Percentiles rank a stretch among this genome's conserved stretches.
Evolutionary conservation across 805 yeast genomes (phyloP).

Genomic region (Candida sonorensis): DNA sequence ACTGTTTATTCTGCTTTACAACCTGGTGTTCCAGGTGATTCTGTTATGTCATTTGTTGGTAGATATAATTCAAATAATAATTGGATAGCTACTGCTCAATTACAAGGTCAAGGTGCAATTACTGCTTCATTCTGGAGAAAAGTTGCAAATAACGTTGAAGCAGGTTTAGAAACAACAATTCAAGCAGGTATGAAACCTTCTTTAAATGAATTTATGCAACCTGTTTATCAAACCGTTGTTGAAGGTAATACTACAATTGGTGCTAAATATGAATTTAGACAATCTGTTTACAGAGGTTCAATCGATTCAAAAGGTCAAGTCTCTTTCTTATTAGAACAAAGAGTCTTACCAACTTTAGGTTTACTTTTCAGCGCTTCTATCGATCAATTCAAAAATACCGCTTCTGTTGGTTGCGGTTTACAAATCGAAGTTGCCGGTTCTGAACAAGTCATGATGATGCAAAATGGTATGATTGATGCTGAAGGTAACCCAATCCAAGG

Average conservation of each 20-base stretch:
- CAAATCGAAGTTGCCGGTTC: constrained; percentile 95
- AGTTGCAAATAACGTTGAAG: constrained; percentile 89
- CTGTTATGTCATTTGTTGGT: constrained; percentile 82
- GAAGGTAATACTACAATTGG: constrained; percentile 93
- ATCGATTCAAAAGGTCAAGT: constrained; percentile 88
- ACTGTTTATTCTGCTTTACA: constrained; percentile 78
- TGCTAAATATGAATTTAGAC: constrained; percentile 97
- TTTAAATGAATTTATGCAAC: constrained; percentile 68
- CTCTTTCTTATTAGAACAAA: constrained; percentile 83
- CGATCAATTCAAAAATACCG: constrained; percentile 74
- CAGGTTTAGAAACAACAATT: constrained; percentile 83
- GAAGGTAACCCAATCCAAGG: constrained; percentile 84
- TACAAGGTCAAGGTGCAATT: constrained; percentile 88
- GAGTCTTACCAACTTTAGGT: constrained; percentile 86
- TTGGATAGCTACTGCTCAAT: constrained; percentile 92
- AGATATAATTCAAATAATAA: constrained; percentile 73
- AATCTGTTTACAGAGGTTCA: constrained; percentile 92
- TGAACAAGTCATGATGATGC: constrained; percentile 88
- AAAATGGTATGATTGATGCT: constrained; percentile 76
- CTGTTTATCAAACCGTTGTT: constrained; percentile 73
- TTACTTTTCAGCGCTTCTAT: constrained; percentile 83
- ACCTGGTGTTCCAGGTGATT: constrained; percentile 71
- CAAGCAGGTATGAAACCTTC: constrained; percentile 74
- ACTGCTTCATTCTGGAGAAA: constrained; percentile 91
- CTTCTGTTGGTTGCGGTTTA: constrained; percentile 87